phyloP scores from a whole-genome alignment of 257 asterid species.

The Fraxinus anomala region DNA sequence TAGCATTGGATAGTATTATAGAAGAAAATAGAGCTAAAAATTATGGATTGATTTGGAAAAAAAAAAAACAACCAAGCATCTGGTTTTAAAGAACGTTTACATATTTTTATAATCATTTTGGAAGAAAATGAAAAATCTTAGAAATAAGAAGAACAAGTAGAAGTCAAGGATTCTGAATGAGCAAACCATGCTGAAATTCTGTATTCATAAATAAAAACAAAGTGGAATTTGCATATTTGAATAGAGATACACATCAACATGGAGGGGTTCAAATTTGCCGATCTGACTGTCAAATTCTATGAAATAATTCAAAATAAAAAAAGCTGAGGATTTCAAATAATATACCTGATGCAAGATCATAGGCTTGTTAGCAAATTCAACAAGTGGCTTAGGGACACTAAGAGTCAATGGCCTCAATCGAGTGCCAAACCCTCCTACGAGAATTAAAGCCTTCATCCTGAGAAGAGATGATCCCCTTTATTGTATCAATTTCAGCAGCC shows the following conservation, averaged over 20 bases:
- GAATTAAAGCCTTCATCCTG: no score
- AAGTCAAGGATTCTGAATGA: not conserved
- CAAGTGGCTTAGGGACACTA: no score
- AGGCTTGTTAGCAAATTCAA: no score
- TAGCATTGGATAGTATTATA: not conserved
- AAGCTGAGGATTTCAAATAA: no score
- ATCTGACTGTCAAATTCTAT: not conserved
- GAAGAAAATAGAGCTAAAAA: not conserved
- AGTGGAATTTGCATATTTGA: not conserved
- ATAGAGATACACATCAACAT: not conserved
- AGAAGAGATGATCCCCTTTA: not conserved
- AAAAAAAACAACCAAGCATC: not conserved
- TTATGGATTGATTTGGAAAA: not conserved
- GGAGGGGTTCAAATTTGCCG: not conserved
- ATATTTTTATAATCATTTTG: not conserved
- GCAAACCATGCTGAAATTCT: not conserved
- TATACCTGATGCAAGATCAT: no score
- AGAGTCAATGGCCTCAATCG: no score
- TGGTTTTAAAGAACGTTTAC: not conserved
- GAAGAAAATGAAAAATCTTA: not conserved
- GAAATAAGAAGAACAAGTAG: not conserved
- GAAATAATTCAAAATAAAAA: no score
- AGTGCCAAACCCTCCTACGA: no score
- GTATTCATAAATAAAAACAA: not conserved
- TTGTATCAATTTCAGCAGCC: constrained; percentile 21